These are phyloP conservation scores for Pholiota conissans DNA, from an alignment of 768 basidiomycete species.

Conservation along the genomic window DNA sequence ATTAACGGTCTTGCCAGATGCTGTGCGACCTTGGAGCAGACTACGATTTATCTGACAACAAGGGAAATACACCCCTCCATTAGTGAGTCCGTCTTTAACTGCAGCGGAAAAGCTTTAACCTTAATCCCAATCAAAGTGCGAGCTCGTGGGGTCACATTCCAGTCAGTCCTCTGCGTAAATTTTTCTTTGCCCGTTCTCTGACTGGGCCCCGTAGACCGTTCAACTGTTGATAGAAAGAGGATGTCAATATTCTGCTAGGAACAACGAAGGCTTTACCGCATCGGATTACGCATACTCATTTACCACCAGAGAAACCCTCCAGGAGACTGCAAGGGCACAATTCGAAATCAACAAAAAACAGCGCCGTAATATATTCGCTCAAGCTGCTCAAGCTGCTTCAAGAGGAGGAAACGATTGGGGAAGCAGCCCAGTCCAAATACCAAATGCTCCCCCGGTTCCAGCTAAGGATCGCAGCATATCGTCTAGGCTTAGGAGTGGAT, in stretches of 20 bases:
- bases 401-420: slow-evolving; percentile 69
- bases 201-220: slow-evolving; percentile 52
- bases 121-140: slow-evolving; percentile 48
- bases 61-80: slow-evolving; percentile 91
- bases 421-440: slow-evolving; percentile 36
- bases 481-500: slow-evolving; percentile 73
- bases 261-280: slow-evolving; percentile 90
- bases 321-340: slow-evolving; percentile 77
- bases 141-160: slow-evolving; percentile 87
- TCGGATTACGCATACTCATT: slow-evolving; percentile 93
- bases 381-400: slow-evolving; percentile 74
- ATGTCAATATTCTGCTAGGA: slow-evolving; percentile 78
- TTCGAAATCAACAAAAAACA: slow-evolving; percentile 80
- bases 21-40: slow-evolving; percentile 90
- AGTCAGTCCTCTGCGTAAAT: slow-evolving; percentile 39
- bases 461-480: slow-evolving; percentile 43
- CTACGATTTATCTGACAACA: slow-evolving; percentile 84
- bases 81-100: slow-evolving; percentile 57
- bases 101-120: slow-evolving; percentile 4
- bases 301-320: slow-evolving; percentile 73
- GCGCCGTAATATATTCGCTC: slow-evolving; percentile 68
- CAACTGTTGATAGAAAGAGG: slow-evolving; percentile 88
- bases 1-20: slow-evolving; percentile 53
- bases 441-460: slow-evolving; percentile 46
- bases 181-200: background rate